Base-by-base conservation (phyloP, 169 alveolate species). In the Eimeria tenella region DNA sequence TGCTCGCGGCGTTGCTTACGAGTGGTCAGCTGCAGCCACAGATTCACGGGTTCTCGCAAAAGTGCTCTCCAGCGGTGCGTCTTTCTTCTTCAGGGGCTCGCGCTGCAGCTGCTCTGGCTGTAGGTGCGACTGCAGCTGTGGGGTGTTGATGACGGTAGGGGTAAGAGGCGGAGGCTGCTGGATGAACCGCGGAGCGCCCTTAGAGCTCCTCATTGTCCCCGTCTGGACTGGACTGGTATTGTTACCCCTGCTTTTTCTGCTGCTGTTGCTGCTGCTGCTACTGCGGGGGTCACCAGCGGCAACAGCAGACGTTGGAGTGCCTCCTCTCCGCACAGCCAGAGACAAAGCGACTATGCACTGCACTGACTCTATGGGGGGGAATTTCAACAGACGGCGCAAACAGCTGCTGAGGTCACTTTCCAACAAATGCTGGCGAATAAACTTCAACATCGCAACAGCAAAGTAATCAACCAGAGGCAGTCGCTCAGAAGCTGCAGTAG, bases 361-460 rank as follows among this genome's bases (percentile, higher is more conserved):
- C 13, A 96, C 81, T 56, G 96, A 96, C 84, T 96, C 97, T n/a
- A 95, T 94, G 13, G 97, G 97, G 25, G 97, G 97, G 68, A 93
- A 96, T 73, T 94, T 92, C 19, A 96, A 77, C 58, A 96, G 94
- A 55, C 97, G 95, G 25, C 95, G 90, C 19, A 96, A 89, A 52
- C 97, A 95, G 50, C 93, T 86, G 56, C 95, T 75, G 63, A 56
- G 53, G 75, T 96, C 97, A 52, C 92, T 94, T 58, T 90, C 95
- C 50, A 95, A 63, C 53, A 94, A 53, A 15, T 92, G 94, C 63
- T 60, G 87, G 50, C 96, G 81, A 9, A 96, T 95, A 82, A 94
- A 96, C 21, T 90, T 82, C 56, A 96, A 74, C 97, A 96, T 95
- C 4, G 97, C 93, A 15, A 96, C 58, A 52, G 96, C 94, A 49